Conservation (phyloP, 2,329 filamentous ascomycete species). For the Metarhizium humberi region DNA sequence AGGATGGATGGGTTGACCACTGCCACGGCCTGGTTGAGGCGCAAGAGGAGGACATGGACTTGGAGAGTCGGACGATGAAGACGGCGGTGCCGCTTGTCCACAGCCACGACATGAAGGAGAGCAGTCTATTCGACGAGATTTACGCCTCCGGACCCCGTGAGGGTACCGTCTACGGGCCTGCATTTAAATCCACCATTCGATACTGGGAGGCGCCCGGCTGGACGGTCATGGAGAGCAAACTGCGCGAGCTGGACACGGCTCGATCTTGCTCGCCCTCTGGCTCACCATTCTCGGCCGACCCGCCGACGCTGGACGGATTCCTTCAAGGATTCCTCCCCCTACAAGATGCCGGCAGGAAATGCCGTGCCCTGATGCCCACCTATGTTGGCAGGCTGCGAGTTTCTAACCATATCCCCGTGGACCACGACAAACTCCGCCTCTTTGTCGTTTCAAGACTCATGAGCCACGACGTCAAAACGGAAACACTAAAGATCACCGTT, state of each 20-base stretch:
- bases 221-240: constrained; percentile 12
- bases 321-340: constrained; percentile 15
- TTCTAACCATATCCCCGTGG: constrained; percentile 17
- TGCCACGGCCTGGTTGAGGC: no score
- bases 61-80: no score
- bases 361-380: constrained; percentile 19
- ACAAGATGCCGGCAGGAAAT: constrained; percentile 11
- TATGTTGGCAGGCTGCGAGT: constrained; percentile 19
- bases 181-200: no score
- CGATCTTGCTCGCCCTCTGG: constrained; percentile 6
- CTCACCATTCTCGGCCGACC: constrained; percentile 16
- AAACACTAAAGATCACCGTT: constrained; percentile 15
- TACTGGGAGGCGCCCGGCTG: constrained; percentile 9
- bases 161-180: no score
- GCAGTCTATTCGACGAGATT: no score
- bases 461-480: constrained; percentile 14
- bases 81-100: no score
- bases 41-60: no score
- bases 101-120: no score
- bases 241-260: constrained; percentile 12
- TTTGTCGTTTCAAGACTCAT: constrained; percentile 15
- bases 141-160: no score
- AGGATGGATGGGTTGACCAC: no score
- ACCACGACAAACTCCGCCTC: constrained; percentile 9
- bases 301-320: constrained; percentile 18